Evolutionary conservation across 208 protist genomes (phyloP).

Genomic region (Acanthamoeba quina): DNA sequence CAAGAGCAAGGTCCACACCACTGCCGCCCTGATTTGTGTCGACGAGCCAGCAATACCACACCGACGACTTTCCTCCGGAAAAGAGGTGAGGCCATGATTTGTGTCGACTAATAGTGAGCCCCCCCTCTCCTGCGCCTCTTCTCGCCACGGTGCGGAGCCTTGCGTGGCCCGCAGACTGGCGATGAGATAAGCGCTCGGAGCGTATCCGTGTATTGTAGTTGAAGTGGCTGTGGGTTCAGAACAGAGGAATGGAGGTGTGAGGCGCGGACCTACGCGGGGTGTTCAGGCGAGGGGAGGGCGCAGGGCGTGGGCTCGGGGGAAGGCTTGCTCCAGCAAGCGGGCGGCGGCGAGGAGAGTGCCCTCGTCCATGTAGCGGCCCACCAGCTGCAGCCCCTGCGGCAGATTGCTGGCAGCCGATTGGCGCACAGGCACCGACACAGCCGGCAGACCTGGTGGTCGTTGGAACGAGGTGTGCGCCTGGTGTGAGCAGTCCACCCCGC

Average conservation of each 20-base stretch:
- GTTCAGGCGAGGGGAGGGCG: conserved; percentile 42
- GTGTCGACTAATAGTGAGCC: background rate
- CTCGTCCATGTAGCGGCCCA: conserved; percentile 66
- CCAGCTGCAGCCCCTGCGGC: conserved; percentile 74
- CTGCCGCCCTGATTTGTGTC: background rate
- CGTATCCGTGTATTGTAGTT: too few species aligned
- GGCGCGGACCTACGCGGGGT: too few species aligned
- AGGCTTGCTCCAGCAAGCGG: conserved; percentile 6
- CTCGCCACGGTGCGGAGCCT: too few species aligned
- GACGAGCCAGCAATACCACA: background rate
- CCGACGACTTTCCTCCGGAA: background rate
- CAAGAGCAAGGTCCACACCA: too few species aligned
- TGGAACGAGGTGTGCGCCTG: background rate
- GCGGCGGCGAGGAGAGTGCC: conserved; percentile 68
- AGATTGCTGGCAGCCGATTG: background rate
- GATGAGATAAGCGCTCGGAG: too few species aligned
- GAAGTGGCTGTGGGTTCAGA: too few species aligned
- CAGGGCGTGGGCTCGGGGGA: background rate
- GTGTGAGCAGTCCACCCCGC: background rate
- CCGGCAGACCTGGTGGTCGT: conserved; percentile 49
- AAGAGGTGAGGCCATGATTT: background rate
- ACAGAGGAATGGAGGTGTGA: too few species aligned
- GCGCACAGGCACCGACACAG: conserved; percentile 60
- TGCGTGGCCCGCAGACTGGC: too few species aligned
- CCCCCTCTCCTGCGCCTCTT: too few species aligned